A percentile compares a stretch with the other conserved stretches of the same genome.
These are phyloP conservation scores for Starmerella geochares DNA, from an alignment of 805 yeast species.

Conservation along the genomic window DNA sequence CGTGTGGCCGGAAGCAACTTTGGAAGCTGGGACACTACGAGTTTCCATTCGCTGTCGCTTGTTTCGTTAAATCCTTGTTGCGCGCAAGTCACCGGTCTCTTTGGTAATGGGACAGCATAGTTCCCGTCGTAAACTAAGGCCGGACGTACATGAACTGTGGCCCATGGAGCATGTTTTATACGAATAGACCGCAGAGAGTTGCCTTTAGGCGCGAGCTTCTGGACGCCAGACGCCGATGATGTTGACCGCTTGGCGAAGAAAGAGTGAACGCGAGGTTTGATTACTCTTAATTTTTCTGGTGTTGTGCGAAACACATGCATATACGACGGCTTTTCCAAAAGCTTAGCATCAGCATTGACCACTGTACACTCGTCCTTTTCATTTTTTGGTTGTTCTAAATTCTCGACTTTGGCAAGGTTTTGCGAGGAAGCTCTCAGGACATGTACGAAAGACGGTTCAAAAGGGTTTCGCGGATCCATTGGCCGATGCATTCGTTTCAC, in stretches of 20 bases:
- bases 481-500: not conserved
- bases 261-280: constrained; percentile 18
- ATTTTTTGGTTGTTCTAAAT: not conserved
- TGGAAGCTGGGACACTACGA: not conserved
- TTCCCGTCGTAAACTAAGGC: not conserved
- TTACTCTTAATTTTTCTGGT: constrained; percentile 7
- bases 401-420: not conserved
- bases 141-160: constrained; percentile 8
- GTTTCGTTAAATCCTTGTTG: not conserved
- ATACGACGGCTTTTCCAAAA: constrained; percentile 3
- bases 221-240: not conserved
- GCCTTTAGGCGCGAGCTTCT: constrained; percentile 1
- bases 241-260: constrained; percentile 21
- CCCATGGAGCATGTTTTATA: constrained; percentile 6
- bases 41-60: not conserved
- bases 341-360: not conserved
- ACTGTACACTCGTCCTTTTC: not conserved
- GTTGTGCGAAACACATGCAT: constrained; percentile 4
- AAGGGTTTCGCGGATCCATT: not conserved
- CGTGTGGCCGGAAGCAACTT: too few relatives aligned
- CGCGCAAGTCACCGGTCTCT: too few relatives aligned
- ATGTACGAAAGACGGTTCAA: not conserved
- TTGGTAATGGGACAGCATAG: not conserved
- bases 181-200: not conserved
- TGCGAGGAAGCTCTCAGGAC: not conserved